phyloP scores from a whole-genome alignment of 31 red algal genomes.

The Odonthalia washingtoniensis region DNA sequence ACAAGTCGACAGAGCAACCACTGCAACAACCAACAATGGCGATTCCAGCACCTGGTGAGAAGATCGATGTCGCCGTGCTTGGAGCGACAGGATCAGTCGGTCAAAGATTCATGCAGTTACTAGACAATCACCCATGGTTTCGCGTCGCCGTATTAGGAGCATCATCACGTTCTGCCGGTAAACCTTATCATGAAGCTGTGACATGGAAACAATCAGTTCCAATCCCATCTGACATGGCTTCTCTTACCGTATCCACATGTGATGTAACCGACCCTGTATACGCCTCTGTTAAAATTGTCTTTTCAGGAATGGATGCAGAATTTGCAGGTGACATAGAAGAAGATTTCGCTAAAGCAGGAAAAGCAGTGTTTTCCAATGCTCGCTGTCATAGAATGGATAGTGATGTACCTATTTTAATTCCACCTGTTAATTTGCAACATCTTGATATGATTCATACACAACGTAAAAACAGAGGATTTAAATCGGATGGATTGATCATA shows the following conservation, averaged over 20 bases:
- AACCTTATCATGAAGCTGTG: constrained; percentile 79
- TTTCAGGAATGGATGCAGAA: constrained; percentile 87
- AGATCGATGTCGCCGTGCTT: constrained; percentile 91
- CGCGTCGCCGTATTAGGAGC: constrained; percentile 91
- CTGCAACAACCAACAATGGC: too few relatives aligned
- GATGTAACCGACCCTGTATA: constrained; percentile 52
- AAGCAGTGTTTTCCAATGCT: constrained; percentile 96
- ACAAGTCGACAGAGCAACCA: too few relatives aligned
- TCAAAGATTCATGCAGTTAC: constrained; percentile 93
- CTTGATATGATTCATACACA: constrained; percentile 83
- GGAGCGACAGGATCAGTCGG: constrained; percentile 95
- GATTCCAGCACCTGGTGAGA: constrained; percentile 33
- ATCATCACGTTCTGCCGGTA: constrained; percentile 88
- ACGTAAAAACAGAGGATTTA: constrained; percentile 54
- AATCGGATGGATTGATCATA: constrained; percentile 84
- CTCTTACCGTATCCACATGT: constrained; percentile 81
- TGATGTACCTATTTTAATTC: constrained; percentile 98
- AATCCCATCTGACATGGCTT: constrained; percentile 74
- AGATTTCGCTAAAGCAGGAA: constrained; percentile 79
- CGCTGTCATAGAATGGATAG: constrained; percentile 95
- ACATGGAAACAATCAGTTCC: constrained; percentile 96
- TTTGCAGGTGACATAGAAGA: constrained; percentile 93
- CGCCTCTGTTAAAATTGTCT: constrained; percentile 77
- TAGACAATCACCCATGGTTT: constrained; percentile 97
- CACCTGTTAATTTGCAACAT: constrained; percentile 92